These are phyloP conservation scores for Chytriomyces sp. DNA, from an alignment of 192 early-diverging fungal genomes.

Conservation along the genomic window DNA sequence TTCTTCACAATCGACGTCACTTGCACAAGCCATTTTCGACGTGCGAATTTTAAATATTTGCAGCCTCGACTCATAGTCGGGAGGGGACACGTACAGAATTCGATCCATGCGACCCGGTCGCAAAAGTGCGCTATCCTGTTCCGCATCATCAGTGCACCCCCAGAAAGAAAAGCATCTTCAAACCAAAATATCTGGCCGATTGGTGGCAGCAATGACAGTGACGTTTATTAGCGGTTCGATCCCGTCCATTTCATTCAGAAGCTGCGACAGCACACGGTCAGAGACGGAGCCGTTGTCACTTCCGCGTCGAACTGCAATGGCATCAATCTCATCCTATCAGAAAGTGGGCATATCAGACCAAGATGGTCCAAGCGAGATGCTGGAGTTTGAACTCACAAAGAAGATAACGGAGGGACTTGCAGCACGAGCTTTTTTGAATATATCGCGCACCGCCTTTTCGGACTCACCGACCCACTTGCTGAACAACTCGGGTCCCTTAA, in stretches of 20 bases:
- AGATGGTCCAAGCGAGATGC: neutral
- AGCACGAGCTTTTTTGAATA: slow-evolving; percentile 93
- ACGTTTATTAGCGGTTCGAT: slow-evolving; percentile 95
- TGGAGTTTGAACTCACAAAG: slow-evolving; percentile 69
- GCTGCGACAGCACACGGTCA: slow-evolving; percentile 92
- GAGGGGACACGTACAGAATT: slow-evolving; percentile 91
- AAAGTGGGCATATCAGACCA: neutral
- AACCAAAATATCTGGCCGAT: slow-evolving; percentile 93
- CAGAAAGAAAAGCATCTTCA: neutral
- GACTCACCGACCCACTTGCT: slow-evolving; percentile 99
- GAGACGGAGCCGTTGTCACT: slow-evolving; percentile 75
- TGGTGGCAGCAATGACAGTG: slow-evolving; percentile 95
- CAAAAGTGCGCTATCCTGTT: slow-evolving; percentile 82
- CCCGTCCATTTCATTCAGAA: slow-evolving; percentile 93
- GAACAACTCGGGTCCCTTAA: slow-evolving; percentile 97
- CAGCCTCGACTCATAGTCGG: slow-evolving; percentile 71
- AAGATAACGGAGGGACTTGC: slow-evolving; percentile 96
- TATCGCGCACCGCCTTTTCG: slow-evolving; percentile 91
- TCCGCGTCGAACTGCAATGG: slow-evolving; percentile 81
- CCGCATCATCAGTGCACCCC: neutral
- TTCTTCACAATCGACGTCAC: slow-evolving; percentile 66
- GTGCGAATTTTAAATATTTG: slow-evolving; percentile 83
- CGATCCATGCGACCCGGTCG: slow-evolving; percentile 95
- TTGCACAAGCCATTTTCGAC: slow-evolving; percentile 68
- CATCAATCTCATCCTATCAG: slow-evolving; percentile 94